Percentiles rank a stretch among this genome's conserved stretches.
Conservation (phyloP, 2,329 filamentous ascomycete species). For the Akanthomyces uredinophilus region DNA sequence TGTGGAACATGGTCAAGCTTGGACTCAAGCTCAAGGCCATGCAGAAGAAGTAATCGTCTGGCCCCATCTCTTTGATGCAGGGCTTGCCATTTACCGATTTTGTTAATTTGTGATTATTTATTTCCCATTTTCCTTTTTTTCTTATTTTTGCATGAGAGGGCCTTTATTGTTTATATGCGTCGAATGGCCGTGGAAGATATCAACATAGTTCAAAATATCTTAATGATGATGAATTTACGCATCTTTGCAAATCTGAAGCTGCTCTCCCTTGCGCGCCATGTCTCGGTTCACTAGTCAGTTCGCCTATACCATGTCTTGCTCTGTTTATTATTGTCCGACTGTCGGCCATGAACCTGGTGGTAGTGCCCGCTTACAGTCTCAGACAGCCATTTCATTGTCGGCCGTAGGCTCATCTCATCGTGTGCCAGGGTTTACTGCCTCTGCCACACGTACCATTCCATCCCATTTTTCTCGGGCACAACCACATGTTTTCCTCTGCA, state of each 20-base stretch:
- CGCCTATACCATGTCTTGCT: not conserved
- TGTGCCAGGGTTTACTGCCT: too few species aligned
- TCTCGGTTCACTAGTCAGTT: not conserved
- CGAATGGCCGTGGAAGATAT: slow-evolving; percentile 5
- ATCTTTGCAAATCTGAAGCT: not conserved
- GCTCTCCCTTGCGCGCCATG: not conserved
- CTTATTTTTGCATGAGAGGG: not conserved
- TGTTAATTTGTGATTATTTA: not conserved
- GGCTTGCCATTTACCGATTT: not conserved
- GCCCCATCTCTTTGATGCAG: not conserved
- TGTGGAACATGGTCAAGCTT: slow-evolving; percentile 25
- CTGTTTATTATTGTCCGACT: not conserved
- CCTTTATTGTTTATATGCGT: not conserved
- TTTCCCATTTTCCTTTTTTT: not conserved
- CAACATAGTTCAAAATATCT: slow-evolving; percentile 6
- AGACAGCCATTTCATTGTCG: not conserved
- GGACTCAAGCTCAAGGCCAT: slow-evolving; percentile 23
- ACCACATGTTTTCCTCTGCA: not conserved
- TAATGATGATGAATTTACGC: slow-evolving; percentile 14
- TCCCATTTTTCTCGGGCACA: not conserved
- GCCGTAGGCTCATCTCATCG: too few species aligned
- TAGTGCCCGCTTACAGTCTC: not conserved
- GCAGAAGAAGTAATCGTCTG: slow-evolving; percentile 3
- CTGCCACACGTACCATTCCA: not conserved
- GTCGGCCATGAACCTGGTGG: not conserved